Evolutionary conservation across 306 rosid genomes (phyloP), one percentile per base, ranked within the genome.

Genomic region (Herpetospermum pedunculosum): DNA sequence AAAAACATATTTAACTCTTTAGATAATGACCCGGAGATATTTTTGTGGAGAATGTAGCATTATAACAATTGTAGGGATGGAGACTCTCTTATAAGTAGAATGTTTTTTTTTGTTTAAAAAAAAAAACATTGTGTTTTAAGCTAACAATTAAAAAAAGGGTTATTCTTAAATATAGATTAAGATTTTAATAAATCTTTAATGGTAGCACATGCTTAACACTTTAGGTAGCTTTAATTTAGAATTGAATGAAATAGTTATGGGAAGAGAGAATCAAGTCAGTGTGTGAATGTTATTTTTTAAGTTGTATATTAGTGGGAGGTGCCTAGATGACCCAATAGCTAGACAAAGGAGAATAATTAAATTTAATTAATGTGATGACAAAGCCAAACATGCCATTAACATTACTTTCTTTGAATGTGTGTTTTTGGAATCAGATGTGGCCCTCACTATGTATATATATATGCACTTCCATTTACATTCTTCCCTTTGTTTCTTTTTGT

Each of bases 241-340:
- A 25, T 59, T 59, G 68, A 59, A 59, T 59, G 25, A 29, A 59
- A 59, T 32, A 60, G 69, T 60, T 32, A 34, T 60, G 69, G 69
- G 69, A 35, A 32, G 69, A n/a, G 26, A 8, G 69, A 60, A 60
- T 60, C 44, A 60, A 60, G 69, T 60, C 14, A 60, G 69, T n/a
- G n/a, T n/a, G n/a, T 60, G 44, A 34, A 8, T 32, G 40, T 18
- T 14, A 2, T 15, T 29, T 58, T 58, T 59, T 25, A 57, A 26
- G 18, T 28, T 28, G 8, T 4, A 29, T 3, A 30, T 30, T 30
- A 64, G 48, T 64, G 71, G 71, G 44, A 35, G 46, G 44, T 38
- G 48, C 11, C 18, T 12, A 8, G 28, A 21, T 64, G 70, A 18
- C 43, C 21, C 44, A 63, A 18, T 14, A 11, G 43, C 8, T 6